A percentile compares a stretch with the other conserved stretches of the same genome.
Conservation (phyloP, 2,329 filamentous ascomycete genomes). For the Aspergillus caelatus region DNA sequence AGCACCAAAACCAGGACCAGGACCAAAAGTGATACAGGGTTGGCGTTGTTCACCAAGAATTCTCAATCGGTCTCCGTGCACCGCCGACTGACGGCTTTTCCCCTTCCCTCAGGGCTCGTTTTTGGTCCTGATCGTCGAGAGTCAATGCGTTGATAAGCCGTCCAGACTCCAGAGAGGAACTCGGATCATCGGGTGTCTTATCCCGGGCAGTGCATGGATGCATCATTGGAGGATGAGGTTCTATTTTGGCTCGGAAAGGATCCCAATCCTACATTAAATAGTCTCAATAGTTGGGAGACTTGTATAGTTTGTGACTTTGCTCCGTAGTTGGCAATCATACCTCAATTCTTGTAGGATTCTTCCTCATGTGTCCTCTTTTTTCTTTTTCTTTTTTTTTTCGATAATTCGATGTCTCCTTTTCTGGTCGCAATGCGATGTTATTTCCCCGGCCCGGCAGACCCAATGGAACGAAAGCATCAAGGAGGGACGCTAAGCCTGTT, state of each 20-base stretch:
- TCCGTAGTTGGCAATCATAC: too few species aligned
- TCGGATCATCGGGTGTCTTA: conserved; percentile 8
- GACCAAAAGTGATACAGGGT: background rate
- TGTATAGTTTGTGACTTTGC: too few species aligned
- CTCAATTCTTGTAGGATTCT: too few species aligned
- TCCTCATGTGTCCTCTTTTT: background rate
- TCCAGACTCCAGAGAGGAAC: background rate
- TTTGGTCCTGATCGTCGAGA: background rate
- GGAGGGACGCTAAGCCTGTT: conserved; percentile 32
- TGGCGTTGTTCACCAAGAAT: background rate
- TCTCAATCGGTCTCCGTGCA: background rate
- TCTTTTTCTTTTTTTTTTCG: background rate
- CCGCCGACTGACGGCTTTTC: background rate
- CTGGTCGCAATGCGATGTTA: background rate
- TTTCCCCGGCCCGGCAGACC: background rate
- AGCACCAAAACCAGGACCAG: background rate
- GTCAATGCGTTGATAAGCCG: conserved; percentile 12
- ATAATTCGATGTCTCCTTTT: background rate
- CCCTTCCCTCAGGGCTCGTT: background rate
- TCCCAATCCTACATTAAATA: background rate
- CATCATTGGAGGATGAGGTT: background rate
- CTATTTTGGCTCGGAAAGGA: background rate
- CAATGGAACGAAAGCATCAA: background rate
- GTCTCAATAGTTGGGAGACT: background rate
- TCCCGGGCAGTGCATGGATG: background rate